These are phyloP conservation scores for Leptomonas pyrrhocoris DNA, from an alignment of 208 protist genomes.

Conservation along the genomic window DNA sequence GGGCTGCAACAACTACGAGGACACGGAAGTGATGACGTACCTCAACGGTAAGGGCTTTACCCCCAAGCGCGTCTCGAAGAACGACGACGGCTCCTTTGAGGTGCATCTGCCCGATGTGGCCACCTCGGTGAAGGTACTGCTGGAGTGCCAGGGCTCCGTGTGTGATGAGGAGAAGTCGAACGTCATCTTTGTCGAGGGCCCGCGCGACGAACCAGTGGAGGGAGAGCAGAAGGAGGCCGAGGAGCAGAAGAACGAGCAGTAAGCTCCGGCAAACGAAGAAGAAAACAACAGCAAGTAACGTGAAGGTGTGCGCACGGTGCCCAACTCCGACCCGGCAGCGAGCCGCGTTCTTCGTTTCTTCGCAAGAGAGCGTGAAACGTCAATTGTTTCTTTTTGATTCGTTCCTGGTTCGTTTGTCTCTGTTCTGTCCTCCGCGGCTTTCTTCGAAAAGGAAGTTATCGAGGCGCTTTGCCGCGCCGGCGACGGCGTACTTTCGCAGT, in stretches of 20 bases:
- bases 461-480: no score
- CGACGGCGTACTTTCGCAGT: no score
- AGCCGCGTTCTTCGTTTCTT: no score
- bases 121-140: conserved; percentile 81
- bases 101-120: conserved; percentile 68
- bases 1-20: conserved; percentile 71
- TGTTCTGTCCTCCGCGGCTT: no score
- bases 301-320: not conserved
- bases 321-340: no score
- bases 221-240: conserved; percentile 27
- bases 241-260: conserved; percentile 25
- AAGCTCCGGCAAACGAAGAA: not conserved
- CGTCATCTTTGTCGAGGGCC: conserved; percentile 86
- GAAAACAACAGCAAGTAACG: not conserved
- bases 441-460: no score
- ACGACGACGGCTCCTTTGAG: conserved; percentile 76
- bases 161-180: conserved; percentile 89
- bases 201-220: conserved; percentile 32
- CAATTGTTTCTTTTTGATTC: no score
- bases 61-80: conserved; percentile 72
- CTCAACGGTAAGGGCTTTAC: conserved; percentile 79
- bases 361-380: no score
- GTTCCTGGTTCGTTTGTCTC: no score
- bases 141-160: conserved; percentile 81
- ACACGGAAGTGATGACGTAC: conserved; percentile 85